Evolutionary conservation across 2,329 filamentous ascomycete species (phyloP), one percentile per base, ranked within the genome.

Genomic region (Septoria petroselini): DNA sequence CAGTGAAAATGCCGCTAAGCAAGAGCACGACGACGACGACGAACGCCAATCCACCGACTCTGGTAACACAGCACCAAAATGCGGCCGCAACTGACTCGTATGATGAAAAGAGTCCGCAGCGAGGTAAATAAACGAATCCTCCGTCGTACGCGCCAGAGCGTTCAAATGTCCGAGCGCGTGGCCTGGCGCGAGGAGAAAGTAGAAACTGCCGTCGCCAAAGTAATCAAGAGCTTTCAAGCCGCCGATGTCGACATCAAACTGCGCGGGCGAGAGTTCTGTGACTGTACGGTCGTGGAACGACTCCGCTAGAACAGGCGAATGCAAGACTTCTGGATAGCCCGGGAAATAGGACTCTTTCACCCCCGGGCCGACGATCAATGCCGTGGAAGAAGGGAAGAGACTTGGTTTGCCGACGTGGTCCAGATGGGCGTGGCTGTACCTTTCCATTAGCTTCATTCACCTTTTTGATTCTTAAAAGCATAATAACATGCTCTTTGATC

Each of bases 161-260:
- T 67, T 69, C 11, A 76, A 55, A 55, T 77, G 74, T 2, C 73
- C 73, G 11, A 74, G 62, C 0, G 73, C 68, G 58, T 79, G 76
- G 1, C 78, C 77, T 0, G 76, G 75, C 3, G 70, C 67, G 53
- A 75, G 63, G 19, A 80, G 64, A 3, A 80, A 64, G 55, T 77
- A 79, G 49, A 80, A 76, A 15, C 65, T 71, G 0, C 76, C 76
- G 56, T 80, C 77, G 2, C 71, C 70, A 47, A 79, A 80, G 56
- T 71, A 79, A 57, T 80, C 77, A 18, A 65, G 58, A 2, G 73
- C 73, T 21, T 62, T 53, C 49, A 75, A 73, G 6, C 63, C 56
- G 2, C 70, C 73, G 23, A 75, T 70, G 29, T 65, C 60, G 9
- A 70, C 35, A 7, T 31, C 50, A 14, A 61, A 54, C 11, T 41